Evolutionary conservation across 2,329 filamentous ascomycete genomes (phyloP).

Genomic region (Periconia sp.): DNA sequence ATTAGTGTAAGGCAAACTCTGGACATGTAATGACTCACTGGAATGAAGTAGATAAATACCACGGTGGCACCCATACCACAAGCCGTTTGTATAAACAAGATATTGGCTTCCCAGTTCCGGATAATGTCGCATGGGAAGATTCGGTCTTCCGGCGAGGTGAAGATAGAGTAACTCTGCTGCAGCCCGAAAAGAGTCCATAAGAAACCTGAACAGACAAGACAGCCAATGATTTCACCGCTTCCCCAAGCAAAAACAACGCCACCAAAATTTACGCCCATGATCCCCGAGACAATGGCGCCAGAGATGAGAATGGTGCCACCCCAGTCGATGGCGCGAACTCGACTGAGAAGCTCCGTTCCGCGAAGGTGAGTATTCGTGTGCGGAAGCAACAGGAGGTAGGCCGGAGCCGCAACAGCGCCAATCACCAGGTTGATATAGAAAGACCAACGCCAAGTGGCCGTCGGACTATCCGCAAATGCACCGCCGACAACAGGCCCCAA

Average conservation of each 20-base stretch:
- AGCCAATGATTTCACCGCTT: constrained; percentile 46
- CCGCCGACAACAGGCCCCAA: constrained; percentile 53
- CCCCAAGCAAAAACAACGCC: constrained; percentile 54
- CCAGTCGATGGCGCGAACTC: neutral
- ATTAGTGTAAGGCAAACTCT: too few species aligned
- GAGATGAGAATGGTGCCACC: neutral
- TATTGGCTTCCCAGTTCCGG: too few species aligned
- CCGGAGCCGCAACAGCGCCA: neutral
- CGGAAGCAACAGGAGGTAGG: neutral
- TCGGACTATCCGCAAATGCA: constrained; percentile 35
- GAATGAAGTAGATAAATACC: too few species aligned
- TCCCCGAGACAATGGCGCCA: too few species aligned
- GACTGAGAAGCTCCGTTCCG: neutral
- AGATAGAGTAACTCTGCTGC: constrained; percentile 49
- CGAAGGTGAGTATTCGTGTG: neutral
- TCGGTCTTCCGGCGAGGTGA: constrained; percentile 35
- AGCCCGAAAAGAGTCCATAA: constrained; percentile 46
- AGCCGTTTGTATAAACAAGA: too few species aligned
- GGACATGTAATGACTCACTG: too few species aligned
- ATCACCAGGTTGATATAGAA: neutral
- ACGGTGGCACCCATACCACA: too few species aligned
- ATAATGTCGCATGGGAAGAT: too few species aligned
- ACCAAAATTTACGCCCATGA: constrained; percentile 44
- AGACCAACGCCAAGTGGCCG: constrained; percentile 6
- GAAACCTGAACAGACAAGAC: constrained; percentile 50